Evolutionary conservation across 768 basidiomycete species (phyloP).

Genomic region (Lentinula sp.): DNA sequence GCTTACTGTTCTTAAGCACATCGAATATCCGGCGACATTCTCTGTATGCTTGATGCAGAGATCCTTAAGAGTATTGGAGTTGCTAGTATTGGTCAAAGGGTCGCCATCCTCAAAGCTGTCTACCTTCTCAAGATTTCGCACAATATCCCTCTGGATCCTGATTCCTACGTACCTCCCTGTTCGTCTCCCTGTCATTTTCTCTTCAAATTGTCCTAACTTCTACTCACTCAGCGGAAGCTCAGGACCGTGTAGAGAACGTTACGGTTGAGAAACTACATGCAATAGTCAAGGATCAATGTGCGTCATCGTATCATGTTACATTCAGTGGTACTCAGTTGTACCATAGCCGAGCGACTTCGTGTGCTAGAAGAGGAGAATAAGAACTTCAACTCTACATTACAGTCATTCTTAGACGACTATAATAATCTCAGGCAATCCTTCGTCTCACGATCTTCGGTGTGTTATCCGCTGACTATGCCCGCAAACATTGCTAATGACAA

Average conservation of each 20-base stretch:
- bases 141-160: slow-evolving; percentile 75
- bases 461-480: slow-evolving; percentile 8
- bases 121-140: slow-evolving; percentile 85
- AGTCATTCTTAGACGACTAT: slow-evolving; percentile 64
- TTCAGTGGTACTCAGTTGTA: slow-evolving; percentile 7
- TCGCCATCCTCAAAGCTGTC: slow-evolving; percentile 88
- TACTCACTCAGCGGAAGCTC: slow-evolving; percentile 44
- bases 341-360: slow-evolving; percentile 60
- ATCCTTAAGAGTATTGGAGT: slow-evolving; percentile 84
- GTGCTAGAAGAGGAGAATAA: slow-evolving; percentile 75
- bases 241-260: slow-evolving; percentile 45
- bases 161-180: slow-evolving; percentile 90
- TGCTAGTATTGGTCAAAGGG: slow-evolving; percentile 83
- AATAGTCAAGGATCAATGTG: slow-evolving; percentile 73
- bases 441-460: slow-evolving; percentile 21
- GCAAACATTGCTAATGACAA: slow-evolving; percentile 4
- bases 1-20: slow-evolving; percentile 54
- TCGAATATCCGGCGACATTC: slow-evolving; percentile 85
- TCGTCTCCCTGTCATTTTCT: slow-evolving; percentile 22
- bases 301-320: slow-evolving; percentile 9
- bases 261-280: slow-evolving; percentile 64
- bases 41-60: slow-evolving; percentile 80
- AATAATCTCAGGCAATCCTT: slow-evolving; percentile 31
- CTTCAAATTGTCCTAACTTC: neutral
- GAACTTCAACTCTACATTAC: slow-evolving; percentile 56